phyloP scores from a whole-genome alignment of 345 rosid genomes.

The Gossypium bickii region DNA sequence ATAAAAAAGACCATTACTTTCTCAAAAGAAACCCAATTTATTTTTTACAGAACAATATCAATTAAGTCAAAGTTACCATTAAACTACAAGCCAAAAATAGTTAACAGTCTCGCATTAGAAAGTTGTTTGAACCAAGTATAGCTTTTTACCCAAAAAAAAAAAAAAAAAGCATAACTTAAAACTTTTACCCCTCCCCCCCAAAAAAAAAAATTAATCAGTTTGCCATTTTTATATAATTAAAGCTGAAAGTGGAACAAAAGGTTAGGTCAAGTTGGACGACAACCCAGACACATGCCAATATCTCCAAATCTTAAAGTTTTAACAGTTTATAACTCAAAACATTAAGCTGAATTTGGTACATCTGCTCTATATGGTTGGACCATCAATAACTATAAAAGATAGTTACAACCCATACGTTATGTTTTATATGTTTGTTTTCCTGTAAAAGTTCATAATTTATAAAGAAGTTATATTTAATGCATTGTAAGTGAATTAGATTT shows the following conservation, averaged over 20 bases:
- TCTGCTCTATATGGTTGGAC: conserved; percentile 7
- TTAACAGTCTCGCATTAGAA: background rate
- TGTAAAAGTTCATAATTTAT: background rate
- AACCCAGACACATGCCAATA: background rate
- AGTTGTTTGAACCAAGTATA: background rate
- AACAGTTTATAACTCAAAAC: background rate
- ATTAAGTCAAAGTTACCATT: conserved; percentile 1
- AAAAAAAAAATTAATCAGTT: background rate
- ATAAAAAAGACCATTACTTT: conserved; percentile 1
- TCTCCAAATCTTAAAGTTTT: background rate
- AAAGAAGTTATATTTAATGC: background rate
- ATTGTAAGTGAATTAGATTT: too few relatives aligned
- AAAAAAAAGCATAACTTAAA: too few relatives aligned
- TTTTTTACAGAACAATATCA: background rate
- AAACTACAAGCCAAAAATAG: background rate
- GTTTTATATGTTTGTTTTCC: background rate
- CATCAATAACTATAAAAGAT: background rate
- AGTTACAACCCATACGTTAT: background rate
- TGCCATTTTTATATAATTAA: background rate
- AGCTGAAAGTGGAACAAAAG: background rate
- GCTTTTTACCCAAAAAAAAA: background rate
- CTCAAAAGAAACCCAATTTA: background rate
- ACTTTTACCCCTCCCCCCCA: too few relatives aligned
- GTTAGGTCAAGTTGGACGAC: conserved; percentile 9
- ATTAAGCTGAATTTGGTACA: conserved; percentile 11